phyloP scores from a whole-genome alignment of 805 yeast species.

The Myxozyma nipponensis region DNA sequence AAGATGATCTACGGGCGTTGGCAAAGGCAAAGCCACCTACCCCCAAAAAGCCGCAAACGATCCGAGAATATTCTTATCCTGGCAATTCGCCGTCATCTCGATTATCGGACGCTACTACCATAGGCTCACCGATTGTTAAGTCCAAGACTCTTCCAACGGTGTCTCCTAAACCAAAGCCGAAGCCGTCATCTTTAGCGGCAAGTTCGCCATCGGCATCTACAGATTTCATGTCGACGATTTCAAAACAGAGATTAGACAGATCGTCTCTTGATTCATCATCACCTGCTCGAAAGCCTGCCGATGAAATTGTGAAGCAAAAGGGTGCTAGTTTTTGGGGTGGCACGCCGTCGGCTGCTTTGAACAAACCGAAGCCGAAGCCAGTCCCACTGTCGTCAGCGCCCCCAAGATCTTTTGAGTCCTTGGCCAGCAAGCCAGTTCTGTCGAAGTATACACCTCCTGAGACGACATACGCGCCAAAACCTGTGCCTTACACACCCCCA shows the following conservation, averaged over 20 bases:
- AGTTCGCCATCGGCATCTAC: background rate
- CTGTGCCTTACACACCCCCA: background rate
- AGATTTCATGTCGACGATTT: too few species aligned
- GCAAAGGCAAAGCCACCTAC: background rate
- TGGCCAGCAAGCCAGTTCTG: too few species aligned
- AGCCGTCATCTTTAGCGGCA: background rate
- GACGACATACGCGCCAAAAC: background rate
- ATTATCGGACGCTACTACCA: too few species aligned
- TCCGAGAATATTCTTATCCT: background rate
- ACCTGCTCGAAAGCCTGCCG: too few species aligned
- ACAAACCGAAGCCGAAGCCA: background rate
- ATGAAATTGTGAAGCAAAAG: background rate
- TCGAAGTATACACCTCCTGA: too few species aligned
- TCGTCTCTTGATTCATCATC: too few species aligned
- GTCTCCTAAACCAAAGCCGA: slow-evolving; percentile 1
- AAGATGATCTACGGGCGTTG: background rate
- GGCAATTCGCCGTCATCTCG: too few species aligned
- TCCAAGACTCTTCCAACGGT: background rate
- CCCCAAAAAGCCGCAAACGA: slow-evolving; percentile 1
- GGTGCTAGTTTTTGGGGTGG: background rate
- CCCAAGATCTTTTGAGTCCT: too few species aligned
- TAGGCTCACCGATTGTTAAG: too few species aligned
- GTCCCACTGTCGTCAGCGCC: background rate
- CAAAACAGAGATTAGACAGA: too few species aligned
- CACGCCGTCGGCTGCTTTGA: background rate